Base-by-base conservation (phyloP, 2,329 filamentous ascomycete species). In the Cladophialophora psammophila region DNA sequence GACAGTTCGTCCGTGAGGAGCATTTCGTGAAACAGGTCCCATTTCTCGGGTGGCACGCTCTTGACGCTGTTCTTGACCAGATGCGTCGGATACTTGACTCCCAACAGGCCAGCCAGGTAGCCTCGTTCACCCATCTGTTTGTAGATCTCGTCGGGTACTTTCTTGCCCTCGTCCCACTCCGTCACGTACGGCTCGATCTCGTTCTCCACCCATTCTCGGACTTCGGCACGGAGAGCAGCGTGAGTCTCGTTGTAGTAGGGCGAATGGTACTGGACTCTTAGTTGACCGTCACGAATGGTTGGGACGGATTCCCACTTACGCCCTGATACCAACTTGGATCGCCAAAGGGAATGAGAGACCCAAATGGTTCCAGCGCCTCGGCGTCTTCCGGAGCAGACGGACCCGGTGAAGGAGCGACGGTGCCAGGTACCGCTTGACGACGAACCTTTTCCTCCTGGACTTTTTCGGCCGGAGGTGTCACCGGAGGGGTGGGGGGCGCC, bases 21-120 rank as follows among this genome's bases (percentile, higher is more conserved):
- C 87, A 98, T 87, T 85, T 99, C 95, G 81, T 99, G 95, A 89
- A 98, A 99, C 53, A 96, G 87, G 82, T 99, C 95, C 94, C 94
- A 99, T 78, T 95, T 90, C 81, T 97, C 93, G 0, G 91, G 84
- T 0, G 90, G 80, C 12, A 99, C 95, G 57, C 88, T 90, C 81
- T 91, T 88, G 74, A 97, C 87, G 5, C 85, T 83, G 76, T 90
- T 87, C 50, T 89, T 83, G 26, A 88, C 89, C 76, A 94, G 90
- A 73, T 96, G 82, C 67, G 85, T 87, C 13, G 92, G 93, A 82
- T 92, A 98, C 60, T 80, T 76, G 69, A 92, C 86, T 71, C 94
- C 95, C 71, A 99, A 84, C 66, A 98, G 85, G 73, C 95, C 95
- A n/a, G 93, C 82, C 18, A 99, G 87, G 78, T 97, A 99, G 48